Base-by-base conservation (phyloP, 2,329 filamentous ascomycete species). In the Neonectria punicea region DNA sequence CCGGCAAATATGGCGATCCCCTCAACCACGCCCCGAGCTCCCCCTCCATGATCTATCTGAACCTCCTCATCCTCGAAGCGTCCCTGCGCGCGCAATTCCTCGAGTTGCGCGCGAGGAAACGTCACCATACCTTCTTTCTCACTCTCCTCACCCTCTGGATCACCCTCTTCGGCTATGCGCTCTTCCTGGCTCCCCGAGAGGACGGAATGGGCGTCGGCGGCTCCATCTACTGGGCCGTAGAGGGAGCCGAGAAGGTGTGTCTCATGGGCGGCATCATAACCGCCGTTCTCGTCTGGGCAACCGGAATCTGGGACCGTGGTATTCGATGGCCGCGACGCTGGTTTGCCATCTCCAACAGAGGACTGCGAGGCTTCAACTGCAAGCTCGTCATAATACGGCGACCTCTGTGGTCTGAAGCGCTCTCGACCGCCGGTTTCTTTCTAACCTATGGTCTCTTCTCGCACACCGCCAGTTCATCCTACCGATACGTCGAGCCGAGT, bases 11-110 rank as follows among this genome's bases (percentile, higher is more conserved):
- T 30, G 81, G 82, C 76, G 93, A 97, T 77, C 93, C 93, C 30
- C 87, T 95, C 67, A 90, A 90, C 73, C 89, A 91, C 67, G 89
- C 95, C 16, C 94, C 94, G n/a, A 95, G 92, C 76, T 93, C 93
- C 16, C 94, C 94, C 50, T 93, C 93, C 59, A 96, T 97, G 84
- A 98, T 99, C 76, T 99, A 99, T 82, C 90, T 99, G 74, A 99
- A 99, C 80, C 91, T 99, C 25, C 88, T 99, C 64, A 97, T 99
- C 74, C 92, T 99, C 79, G 96, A 99, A 80, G 94, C 93, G 53
- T 97, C 94, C 5, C 85, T 99, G 39, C 93, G 96, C 70, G 91
- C 93, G 25, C 96, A 99, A 75, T 98, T 97, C 80, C 89, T 99
- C 61, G 93, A 94, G 67, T 87, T 98, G 49, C 92, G 95, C 64